Evolutionary conservation across 2,329 filamentous ascomycete species (phyloP), one percentile per base, ranked within the genome.

Genomic region (Aureobasidium leucospermi): DNA sequence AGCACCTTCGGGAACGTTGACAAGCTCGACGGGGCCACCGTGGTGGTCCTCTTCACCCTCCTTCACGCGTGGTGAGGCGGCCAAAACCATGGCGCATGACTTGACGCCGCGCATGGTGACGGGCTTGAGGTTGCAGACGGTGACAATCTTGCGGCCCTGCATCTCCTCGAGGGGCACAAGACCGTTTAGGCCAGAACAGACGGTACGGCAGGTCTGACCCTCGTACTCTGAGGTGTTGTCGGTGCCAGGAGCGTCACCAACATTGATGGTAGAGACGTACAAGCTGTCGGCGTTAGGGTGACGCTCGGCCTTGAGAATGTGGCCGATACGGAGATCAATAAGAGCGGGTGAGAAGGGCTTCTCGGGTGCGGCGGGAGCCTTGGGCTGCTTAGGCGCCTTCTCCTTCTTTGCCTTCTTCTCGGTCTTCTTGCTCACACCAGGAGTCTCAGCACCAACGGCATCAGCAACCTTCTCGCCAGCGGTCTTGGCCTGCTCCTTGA

Each of bases 241-340:
- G 45, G 86, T 85, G 63, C 89, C 90, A 6, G 90, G 81, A 62
- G 87, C 81, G 75, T 99, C 94, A 65, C 94, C 94, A 78, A 93
- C 91, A 64, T 91, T 90, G 70, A 99, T 96, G 58, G 92, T 97
- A 63, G 89, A 95, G 62, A 99, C 94, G 76, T 86, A 99, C 56
- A 99, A 84, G 11, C 89, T 95, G 78, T 99, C 94, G 65, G 94
- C 94, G 69, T 99, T 95, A 58, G 94, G 94, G 79, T 99, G 94
- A 74, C 91, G 88, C 76, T 94, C 83, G 55, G 92, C 92, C 77
- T 96, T 96, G 70, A 99, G 86, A 68, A 99, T 96, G 79, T 97
- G 94, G 62, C 94, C 94, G 62, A 99, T 93, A 64, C 94, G 87
- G 55, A 99, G 86, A 73, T 99, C 94, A 71, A 99, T 96, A 62